A percentile compares a stretch with the other conserved stretches of the same genome.
These are phyloP conservation scores for Candida pseudofarinosa DNA, from an alignment of 805 yeast species.

Conservation along the genomic window DNA sequence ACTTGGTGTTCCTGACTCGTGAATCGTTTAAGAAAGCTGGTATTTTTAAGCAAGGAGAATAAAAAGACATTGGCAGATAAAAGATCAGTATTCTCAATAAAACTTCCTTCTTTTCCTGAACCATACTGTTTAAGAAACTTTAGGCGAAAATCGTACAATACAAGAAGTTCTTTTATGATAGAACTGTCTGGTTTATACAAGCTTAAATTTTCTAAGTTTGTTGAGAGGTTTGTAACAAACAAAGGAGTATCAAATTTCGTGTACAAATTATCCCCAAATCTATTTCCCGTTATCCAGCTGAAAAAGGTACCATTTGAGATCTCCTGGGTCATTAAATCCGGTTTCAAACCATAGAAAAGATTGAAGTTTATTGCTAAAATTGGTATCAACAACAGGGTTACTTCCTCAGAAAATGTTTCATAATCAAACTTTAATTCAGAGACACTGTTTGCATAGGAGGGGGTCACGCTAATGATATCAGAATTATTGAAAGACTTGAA, in stretches of 20 bases:
- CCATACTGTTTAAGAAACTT: slow-evolving; percentile 6
- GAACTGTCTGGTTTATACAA: slow-evolving; percentile 12
- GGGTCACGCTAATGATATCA: slow-evolving; percentile 17
- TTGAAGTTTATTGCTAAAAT: slow-evolving; percentile 21
- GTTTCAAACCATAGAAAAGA: slow-evolving; percentile 14
- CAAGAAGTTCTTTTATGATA: slow-evolving; percentile 13
- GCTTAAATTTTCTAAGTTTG: slow-evolving; percentile 10
- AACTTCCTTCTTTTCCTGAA: slow-evolving; percentile 7
- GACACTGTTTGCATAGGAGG: slow-evolving; percentile 15
- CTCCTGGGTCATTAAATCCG: slow-evolving; percentile 18
- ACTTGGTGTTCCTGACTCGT: slow-evolving; percentile 11
- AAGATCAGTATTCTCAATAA: slow-evolving; percentile 13
- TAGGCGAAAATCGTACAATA: slow-evolving; percentile 10
- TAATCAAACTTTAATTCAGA: slow-evolving; percentile 6
- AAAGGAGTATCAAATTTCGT: slow-evolving; percentile 13
- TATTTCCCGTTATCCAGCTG: slow-evolving; percentile 27
- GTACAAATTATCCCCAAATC: slow-evolving; percentile 19
- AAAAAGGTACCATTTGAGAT: slow-evolving; percentile 25
- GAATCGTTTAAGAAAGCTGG: slow-evolving; percentile 12
- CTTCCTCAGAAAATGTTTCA: slow-evolving; percentile 8
- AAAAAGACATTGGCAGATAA: slow-evolving; percentile 15
- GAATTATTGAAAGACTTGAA: slow-evolving; percentile 15
- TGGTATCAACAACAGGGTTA: slow-evolving; percentile 18
- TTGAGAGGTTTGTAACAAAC: slow-evolving; percentile 12
- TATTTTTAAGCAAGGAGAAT: slow-evolving; percentile 12